Percentiles rank a stretch among this genome's conserved stretches.
These are phyloP conservation scores for Asterochloris erici DNA, from an alignment of 139 green algal species.

Conservation along the genomic window DNA sequence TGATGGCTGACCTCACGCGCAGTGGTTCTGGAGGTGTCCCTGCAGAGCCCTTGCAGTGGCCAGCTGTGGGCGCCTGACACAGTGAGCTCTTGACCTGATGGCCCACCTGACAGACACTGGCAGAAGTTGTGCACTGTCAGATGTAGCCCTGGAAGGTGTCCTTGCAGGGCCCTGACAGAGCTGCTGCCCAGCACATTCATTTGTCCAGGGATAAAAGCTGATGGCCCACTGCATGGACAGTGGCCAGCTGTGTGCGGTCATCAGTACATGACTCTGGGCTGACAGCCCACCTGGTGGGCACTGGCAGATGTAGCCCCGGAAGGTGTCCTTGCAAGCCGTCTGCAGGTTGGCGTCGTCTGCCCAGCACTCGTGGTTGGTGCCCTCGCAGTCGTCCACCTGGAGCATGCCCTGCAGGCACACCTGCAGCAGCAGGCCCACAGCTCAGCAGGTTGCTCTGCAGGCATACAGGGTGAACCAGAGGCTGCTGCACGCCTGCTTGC, in stretches of 20 bases:
- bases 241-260: background rate
- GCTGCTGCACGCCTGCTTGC: no score
- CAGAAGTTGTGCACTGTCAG: constrained; percentile 62
- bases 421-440: constrained; percentile 3
- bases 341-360: background rate
- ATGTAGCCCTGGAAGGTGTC: constrained; percentile 72
- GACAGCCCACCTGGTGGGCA: constrained; percentile 36
- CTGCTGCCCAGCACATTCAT: no score
- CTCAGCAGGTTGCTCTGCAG: background rate
- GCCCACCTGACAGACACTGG: no score
- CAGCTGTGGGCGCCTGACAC: background rate
- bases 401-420: constrained; percentile 44
- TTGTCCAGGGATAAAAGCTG: no score
- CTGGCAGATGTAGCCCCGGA: constrained; percentile 61
- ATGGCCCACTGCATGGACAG: no score
- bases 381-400: constrained; percentile 41
- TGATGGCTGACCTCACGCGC: no score
- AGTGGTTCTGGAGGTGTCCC: no score
- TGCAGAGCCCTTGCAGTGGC: no score
- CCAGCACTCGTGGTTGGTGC: constrained; percentile 51
- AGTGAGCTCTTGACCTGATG: background rate
- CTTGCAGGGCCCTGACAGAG: no score
- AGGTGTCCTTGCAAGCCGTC: constrained; percentile 63
- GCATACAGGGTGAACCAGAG: background rate
- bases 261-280: background rate